A percentile compares a stretch with the other conserved stretches of the same genome.
phyloP scores from a whole-genome alignment of 2,329 filamentous ascomycete species.

The Juglanconis juglandina region DNA sequence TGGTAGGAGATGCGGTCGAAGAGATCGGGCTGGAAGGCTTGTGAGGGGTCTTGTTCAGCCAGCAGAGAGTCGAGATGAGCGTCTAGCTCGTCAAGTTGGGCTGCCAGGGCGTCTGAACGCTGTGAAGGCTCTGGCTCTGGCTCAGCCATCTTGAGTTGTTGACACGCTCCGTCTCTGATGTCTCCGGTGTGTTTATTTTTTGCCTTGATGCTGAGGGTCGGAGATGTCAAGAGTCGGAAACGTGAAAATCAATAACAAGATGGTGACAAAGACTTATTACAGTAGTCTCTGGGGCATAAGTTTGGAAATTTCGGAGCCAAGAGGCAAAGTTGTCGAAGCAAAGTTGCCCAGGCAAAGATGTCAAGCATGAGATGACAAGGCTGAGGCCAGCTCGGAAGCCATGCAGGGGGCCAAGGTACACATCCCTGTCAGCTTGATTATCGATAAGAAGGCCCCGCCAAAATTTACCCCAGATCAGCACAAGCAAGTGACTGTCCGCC shows the following conservation, averaged over 20 bases:
- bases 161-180: no score
- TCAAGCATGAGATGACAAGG: background rate
- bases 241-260: no score
- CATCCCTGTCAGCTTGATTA: background rate
- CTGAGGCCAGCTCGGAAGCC: background rate
- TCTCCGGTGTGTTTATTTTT: background rate
- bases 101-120: background rate
- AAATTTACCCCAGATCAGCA: conserved; percentile 12
- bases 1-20: conserved; percentile 40
- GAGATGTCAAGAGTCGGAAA: no score
- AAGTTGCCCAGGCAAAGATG: background rate
- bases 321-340: no score
- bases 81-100: conserved; percentile 47
- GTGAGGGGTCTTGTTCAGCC: conserved; percentile 33
- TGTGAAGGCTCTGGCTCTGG: conserved; percentile 6
- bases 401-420: background rate
- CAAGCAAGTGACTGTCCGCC: background rate
- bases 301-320: no score
- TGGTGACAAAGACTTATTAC: no score
- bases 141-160: background rate
- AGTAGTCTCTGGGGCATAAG: no score
- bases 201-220: no score
- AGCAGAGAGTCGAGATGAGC: conserved; percentile 51
- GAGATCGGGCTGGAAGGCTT: conserved; percentile 44
- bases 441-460: conserved; percentile 10